Conservation (phyloP, 78 protist species). For the slime mould (Dictyostelium discoideum) region dicty_2.7 NC_007088.5:1741001-1741500, state of each 20-base stretch:
- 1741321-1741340: background rate
- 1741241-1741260: background rate
- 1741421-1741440: background rate
- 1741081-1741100: constrained; percentile 72
- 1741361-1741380: no score
- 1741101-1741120: constrained; percentile 82
- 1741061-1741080: constrained; percentile 10
- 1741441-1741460: no score
- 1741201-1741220: constrained; percentile 58
- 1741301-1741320: no score
- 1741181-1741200: constrained; percentile 82
- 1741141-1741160: constrained; percentile 69
- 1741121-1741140: constrained; percentile 84
- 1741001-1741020: constrained; percentile 73
- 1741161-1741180: constrained; percentile 77
- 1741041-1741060: background rate
- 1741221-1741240: background rate
- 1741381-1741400: no score
- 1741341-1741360: background rate
- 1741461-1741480: no score
- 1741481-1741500: no score
- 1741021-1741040: constrained; percentile 61
- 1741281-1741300: background rate
- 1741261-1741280: no score
- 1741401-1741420: no score